Base-by-base conservation (phyloP, 129 eudicot species). In the Helichrysum umbraculigerum region DNA sequence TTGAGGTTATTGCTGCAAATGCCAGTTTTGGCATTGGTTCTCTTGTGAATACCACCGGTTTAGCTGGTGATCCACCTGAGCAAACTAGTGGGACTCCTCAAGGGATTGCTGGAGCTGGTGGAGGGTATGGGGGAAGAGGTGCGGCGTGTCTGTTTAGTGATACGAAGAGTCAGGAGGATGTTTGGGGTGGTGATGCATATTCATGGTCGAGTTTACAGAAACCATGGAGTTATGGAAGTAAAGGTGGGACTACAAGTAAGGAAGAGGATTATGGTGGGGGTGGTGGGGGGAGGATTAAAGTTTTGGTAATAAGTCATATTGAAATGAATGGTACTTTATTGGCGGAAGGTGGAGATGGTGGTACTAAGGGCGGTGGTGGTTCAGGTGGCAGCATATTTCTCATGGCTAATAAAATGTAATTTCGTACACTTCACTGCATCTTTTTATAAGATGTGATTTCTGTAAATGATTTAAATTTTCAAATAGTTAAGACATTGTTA, bases 181-280 rank as follows among this genome's bases (percentile, higher is more conserved):
- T 87, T 32, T 94, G 99, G 99, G 99, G 99, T 16, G 99, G 99
- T 75, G 97, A 91, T 85, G 89, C 93, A 0, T 94, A 94, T 82
- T 78, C 93, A 8, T 94, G 97, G 97, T 84, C 93, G 16, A 59
- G 67, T 35, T 72, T 94, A 81, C 73, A 72, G 77, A 80, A 60
- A 65, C 99, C 99, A 0, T 86, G 87, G 89, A 91, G 91, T 77
- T 94, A 91, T 70, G 99, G 99, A 34, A 94, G 99, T 85, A 91
- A 82, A 81, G 99, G 99, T 33, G 99, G 99, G 79, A 83, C 96
- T 0, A 87, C 96, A 0, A 89, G 96, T 71, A 86, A 65, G 87
- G 96, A 87, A 66, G 87, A 72, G 68, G 97, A 89, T 80, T 94
- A 94, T 65, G 99, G 99, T 19, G 99, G 97, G 1, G 97, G 96